Conservation (phyloP, 306 rosid genomes). For the Abrus pulchellus region DNA sequence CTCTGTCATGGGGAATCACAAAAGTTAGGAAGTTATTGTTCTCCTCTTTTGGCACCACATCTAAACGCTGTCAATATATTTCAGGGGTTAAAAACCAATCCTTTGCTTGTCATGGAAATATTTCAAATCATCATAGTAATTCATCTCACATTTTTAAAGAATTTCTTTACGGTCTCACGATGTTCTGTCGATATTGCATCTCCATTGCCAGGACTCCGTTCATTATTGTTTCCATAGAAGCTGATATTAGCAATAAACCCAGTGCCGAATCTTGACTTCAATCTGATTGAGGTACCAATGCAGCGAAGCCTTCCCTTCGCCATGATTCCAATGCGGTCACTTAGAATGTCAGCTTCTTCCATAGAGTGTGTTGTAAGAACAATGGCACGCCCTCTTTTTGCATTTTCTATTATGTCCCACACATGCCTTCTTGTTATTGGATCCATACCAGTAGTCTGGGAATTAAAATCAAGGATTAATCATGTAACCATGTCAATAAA, state of each 20-base stretch:
- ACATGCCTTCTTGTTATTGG: constrained; percentile 95
- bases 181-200: constrained; percentile 50
- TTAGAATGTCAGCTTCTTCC: constrained; percentile 96
- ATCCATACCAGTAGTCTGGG: constrained; percentile 94
- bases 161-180: constrained; percentile 73
- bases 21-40: constrained; percentile 66
- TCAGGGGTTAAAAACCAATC: constrained; percentile 50
- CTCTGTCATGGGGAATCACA: constrained; percentile 85
- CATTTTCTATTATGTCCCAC: constrained; percentile 88
- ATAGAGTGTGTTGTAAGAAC: constrained; percentile 93
- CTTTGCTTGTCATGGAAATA: constrained; percentile 7
- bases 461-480: constrained; percentile 43
- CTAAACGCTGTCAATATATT: constrained; percentile 68
- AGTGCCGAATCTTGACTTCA: constrained; percentile 86
- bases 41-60: constrained; percentile 83
- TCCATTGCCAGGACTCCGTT: constrained; percentile 54
- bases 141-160: constrained; percentile 75
- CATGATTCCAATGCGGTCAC: constrained; percentile 95
- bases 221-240: constrained; percentile 57
- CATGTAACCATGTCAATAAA: constrained; percentile 33
- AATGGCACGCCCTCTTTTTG: constrained; percentile 86
- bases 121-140: constrained; percentile 32
- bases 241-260: constrained; percentile 79
- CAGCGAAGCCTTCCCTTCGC: constrained; percentile 93
- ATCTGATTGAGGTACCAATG: constrained; percentile 85